phyloP scores from a whole-genome alignment of 2,329 filamentous ascomycete genomes.

The Xylaria sp. region DNA sequence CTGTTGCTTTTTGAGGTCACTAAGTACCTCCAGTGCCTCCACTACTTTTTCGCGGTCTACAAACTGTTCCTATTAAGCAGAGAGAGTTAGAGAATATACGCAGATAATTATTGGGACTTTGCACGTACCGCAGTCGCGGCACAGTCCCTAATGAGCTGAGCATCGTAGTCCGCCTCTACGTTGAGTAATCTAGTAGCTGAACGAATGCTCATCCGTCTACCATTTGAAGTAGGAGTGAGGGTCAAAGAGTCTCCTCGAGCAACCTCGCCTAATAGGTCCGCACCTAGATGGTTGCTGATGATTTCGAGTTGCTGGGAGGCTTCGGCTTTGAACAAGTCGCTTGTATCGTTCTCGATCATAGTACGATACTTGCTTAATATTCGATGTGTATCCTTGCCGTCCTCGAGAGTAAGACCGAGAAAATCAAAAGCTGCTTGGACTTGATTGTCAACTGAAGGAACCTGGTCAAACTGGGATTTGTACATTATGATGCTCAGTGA shows the following conservation, averaged over 20 bases:
- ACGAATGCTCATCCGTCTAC: conserved; percentile 35
- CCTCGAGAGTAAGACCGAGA: conserved; percentile 27
- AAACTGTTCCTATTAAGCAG: conserved; percentile 27
- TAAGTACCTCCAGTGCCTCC: conserved; percentile 38
- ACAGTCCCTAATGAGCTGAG: conserved; percentile 39
- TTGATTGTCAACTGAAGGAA: conserved; percentile 10
- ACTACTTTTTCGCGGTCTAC: conserved; percentile 33
- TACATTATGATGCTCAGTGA: conserved; percentile 36
- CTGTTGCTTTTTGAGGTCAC: conserved; percentile 35
- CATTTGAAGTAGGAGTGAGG: not conserved
- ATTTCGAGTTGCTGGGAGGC: conserved; percentile 35
- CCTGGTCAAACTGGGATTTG: conserved; percentile 37
- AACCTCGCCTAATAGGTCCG: conserved; percentile 34
- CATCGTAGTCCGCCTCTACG: conserved; percentile 35
- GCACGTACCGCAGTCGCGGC: conserved; percentile 34
- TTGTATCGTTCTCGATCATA: conserved; percentile 18
- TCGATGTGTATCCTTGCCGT: conserved; percentile 19
- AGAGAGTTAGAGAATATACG: conserved; percentile 13
- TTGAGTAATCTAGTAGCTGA: conserved; percentile 34
- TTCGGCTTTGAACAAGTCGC: conserved; percentile 21
- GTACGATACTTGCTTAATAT: conserved; percentile 34
- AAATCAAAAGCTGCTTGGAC: conserved; percentile 36
- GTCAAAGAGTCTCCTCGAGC: conserved; percentile 11
- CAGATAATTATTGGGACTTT: not conserved
- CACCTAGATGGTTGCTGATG: conserved; percentile 32